Base-by-base conservation (phyloP, 2,329 filamentous ascomycete species). In the Fusarium sp. region DNA sequence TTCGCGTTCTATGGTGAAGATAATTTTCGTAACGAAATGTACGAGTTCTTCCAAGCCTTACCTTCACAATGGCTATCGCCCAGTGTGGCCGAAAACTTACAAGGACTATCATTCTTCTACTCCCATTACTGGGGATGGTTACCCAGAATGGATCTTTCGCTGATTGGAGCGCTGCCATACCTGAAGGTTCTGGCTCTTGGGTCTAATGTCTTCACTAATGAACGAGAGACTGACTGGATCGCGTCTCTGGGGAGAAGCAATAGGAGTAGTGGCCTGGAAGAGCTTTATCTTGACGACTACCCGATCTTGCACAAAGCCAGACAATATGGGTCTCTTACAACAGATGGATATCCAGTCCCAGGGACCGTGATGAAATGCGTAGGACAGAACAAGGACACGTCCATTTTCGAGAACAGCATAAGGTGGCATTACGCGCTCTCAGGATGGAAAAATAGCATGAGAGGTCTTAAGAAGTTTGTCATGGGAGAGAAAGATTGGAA, bases 221-320 rank as follows among this genome's bases (percentile, higher is more conserved):
- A 85, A 44, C 81, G 80, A 73, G 83, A 87, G 56, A 69, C 85
- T 2, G 81, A 83, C 12, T 87, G 85, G 85, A 80, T 87, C 7
- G 68, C 82, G 0, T 80, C 79, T 0, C 80, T 86, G 18, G 33
- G 33, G 3, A 2, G 0, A 2, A 21, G 1, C 0, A 52, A 60
- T 1, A n/a, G 5, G 28, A 32, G 57, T 7, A 33, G 25, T 0
- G 76, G 72, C 2, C 78, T 87, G 0, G 69, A 81, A 32, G 79
- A 82, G 49, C 77, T 87, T 1, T 80, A 83, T 13, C 75, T 87
- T 0, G 83, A 85, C 33, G 77, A 84, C 50, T 87, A 84, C 49
- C 74, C 79, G 2, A 81, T 85, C 32, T 25, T 80, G 5, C 30
- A 11, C 23, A 5, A 30, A 5, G 47, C 46, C 0, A 3, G 11